These are phyloP conservation scores for Ophiostoma fasciatum DNA, from an alignment of 2,329 filamentous ascomycete genomes.

Conservation along the genomic window DNA sequence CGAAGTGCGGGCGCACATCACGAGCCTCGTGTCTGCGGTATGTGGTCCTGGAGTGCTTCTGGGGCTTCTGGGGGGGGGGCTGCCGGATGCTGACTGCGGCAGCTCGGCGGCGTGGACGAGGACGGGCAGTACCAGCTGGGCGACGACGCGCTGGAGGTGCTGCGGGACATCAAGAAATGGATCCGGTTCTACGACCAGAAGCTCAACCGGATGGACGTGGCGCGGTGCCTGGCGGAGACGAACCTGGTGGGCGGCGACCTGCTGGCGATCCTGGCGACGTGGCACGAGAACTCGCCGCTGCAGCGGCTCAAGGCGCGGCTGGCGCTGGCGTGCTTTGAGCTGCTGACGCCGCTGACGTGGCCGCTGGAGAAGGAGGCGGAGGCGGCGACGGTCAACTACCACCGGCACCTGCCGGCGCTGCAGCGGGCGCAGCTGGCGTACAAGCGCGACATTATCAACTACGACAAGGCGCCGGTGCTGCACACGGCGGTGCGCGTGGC, in stretches of 20 bases:
- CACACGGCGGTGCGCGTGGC: slow-evolving; percentile 69
- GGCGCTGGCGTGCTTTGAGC: slow-evolving; percentile 73
- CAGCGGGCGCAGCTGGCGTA: slow-evolving; percentile 79
- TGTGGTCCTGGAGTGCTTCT: slow-evolving; percentile 21
- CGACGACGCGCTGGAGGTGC: slow-evolving; percentile 80
- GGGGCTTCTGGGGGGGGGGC: not conserved
- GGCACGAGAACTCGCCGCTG: slow-evolving; percentile 57
- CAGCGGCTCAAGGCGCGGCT: slow-evolving; percentile 65
- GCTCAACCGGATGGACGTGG: slow-evolving; percentile 85
- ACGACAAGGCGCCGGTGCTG: slow-evolving; percentile 61
- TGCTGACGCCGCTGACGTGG: slow-evolving; percentile 89
- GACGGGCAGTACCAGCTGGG: slow-evolving; percentile 77
- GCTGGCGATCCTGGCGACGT: slow-evolving; percentile 72
- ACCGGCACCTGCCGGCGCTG: slow-evolving; percentile 79
- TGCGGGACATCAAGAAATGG: slow-evolving; percentile 92
- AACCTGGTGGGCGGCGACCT: slow-evolving; percentile 86
- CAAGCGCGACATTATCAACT: slow-evolving; percentile 78
- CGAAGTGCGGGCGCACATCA: slow-evolving; percentile 84
- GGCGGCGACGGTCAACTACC: slow-evolving; percentile 82
- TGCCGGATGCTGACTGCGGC: slow-evolving; percentile 9
- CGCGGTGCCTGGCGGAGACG: slow-evolving; percentile 78
- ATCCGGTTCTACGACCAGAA: slow-evolving; percentile 89
- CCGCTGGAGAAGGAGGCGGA: slow-evolving; percentile 67
- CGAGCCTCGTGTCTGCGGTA: slow-evolving; percentile 86
- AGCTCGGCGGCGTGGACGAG: slow-evolving; percentile 78